A percentile compares a stretch with the other conserved stretches of the same genome.
Conservation (phyloP, 768 basidiomycete genomes). For the Pulveroboletus sp. region DNA sequence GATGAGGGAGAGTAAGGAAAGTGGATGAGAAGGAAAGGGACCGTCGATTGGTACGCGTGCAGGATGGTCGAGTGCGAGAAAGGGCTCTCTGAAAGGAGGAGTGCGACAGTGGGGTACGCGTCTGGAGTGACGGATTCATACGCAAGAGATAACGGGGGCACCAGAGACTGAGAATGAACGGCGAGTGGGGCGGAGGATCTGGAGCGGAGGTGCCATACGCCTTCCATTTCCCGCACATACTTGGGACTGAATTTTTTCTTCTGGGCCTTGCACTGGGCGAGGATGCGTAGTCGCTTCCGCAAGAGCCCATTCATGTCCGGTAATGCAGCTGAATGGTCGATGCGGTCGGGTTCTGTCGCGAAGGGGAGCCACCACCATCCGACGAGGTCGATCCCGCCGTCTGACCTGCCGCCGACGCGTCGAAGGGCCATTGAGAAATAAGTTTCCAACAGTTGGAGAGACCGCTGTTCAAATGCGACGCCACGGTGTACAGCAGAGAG, state of each 20-base stretch:
- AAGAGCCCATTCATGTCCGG: slow-evolving; percentile 12
- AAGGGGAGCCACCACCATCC: slow-evolving; percentile 92
- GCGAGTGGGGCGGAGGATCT: not conserved
- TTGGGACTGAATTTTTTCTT: slow-evolving; percentile 75
- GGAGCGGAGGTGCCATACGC: slow-evolving; percentile 54
- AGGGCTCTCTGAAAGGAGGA: slow-evolving; percentile 75
- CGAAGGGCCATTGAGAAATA: slow-evolving; percentile 75
- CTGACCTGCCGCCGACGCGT: slow-evolving; percentile 80
- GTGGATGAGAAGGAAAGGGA: slow-evolving; percentile 78
- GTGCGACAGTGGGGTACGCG: slow-evolving; percentile 43
- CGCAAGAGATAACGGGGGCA: not conserved
- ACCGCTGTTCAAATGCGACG: slow-evolving; percentile 67
- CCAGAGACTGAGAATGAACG: too few species aligned
- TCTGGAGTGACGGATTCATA: not conserved
- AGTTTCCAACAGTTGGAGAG: slow-evolving; percentile 53
- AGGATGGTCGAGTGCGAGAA: slow-evolving; percentile 71
- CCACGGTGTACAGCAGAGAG: slow-evolving; percentile 65
- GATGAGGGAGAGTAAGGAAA: slow-evolving; percentile 44
- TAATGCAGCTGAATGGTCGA: slow-evolving; percentile 4
- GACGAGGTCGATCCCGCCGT: slow-evolving; percentile 83
- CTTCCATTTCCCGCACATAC: slow-evolving; percentile 85
- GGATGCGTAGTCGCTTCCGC: slow-evolving; percentile 61
- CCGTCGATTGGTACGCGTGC: slow-evolving; percentile 65
- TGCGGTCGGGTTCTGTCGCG: not conserved
- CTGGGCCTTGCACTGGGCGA: slow-evolving; percentile 92